Evolutionary conservation across 2,329 filamentous ascomycete genomes (phyloP).

Genomic region (Thermothelomyces thermophilus): DNA sequence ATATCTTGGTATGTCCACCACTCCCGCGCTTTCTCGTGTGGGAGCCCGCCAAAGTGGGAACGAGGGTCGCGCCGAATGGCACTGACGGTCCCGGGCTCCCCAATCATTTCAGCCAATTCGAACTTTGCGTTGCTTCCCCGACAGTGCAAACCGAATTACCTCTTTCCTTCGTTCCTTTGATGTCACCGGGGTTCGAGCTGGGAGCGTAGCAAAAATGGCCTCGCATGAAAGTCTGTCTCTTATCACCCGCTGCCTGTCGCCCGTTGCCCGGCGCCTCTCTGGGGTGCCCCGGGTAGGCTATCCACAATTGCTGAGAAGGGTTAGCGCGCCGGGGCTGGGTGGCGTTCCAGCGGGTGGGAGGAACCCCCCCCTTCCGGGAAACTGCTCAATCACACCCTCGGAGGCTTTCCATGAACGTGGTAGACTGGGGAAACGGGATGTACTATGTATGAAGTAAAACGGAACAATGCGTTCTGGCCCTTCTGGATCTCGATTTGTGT

Average conservation of each 20-base stretch:
- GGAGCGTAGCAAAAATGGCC: neutral
- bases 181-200: conserved; percentile 13
- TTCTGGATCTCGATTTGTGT: conserved; percentile 1
- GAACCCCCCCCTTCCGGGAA: conserved; percentile 5
- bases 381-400: neutral
- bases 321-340: conserved; percentile 10
- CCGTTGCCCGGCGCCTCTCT: too few species aligned
- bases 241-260: too few species aligned
- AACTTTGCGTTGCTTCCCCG: too few species aligned
- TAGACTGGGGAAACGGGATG: too few species aligned
- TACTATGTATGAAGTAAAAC: too few species aligned
- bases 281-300: conserved; percentile 9
- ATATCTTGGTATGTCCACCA: too few species aligned
- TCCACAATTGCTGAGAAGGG: conserved; percentile 9
- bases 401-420: too few species aligned
- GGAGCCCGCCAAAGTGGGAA: conserved; percentile 1
- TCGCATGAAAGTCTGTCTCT: conserved; percentile 6
- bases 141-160: too few species aligned
- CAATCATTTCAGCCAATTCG: too few species aligned
- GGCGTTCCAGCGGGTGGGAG: conserved; percentile 13
- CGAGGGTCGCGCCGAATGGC: neutral
- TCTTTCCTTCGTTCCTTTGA: neutral
- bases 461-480: too few species aligned
- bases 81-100: too few species aligned
- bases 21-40: neutral